These are phyloP conservation scores for Tetrahymena thermophila DNA, from an alignment of 73 alveolate species.

Conservation along the genomic window DNA sequence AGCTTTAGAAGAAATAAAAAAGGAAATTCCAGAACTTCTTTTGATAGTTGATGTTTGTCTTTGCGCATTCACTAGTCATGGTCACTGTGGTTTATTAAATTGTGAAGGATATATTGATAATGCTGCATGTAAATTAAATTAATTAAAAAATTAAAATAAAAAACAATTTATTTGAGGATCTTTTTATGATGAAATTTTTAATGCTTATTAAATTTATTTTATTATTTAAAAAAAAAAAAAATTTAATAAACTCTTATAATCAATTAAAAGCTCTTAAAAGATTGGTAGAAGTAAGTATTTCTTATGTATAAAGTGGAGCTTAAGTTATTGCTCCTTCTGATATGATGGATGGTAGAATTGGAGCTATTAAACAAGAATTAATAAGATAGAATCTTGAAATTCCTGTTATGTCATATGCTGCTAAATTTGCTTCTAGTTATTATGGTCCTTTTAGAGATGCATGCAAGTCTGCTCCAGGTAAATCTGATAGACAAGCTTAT, in stretches of 20 bases:
- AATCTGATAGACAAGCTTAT: constrained; percentile 66
- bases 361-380: constrained; percentile 42
- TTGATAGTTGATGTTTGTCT: constrained; percentile 59
- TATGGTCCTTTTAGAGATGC: constrained; percentile 85
- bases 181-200: background rate
- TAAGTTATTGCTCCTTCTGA: constrained; percentile 74
- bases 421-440: constrained; percentile 57
- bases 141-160: background rate
- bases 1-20: constrained; percentile 45
- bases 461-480: constrained; percentile 65
- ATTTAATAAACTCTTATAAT: background rate
- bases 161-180: background rate
- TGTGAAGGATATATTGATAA: constrained; percentile 47
- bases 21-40: constrained; percentile 29
- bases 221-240: too few species aligned
- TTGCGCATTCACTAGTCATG: constrained; percentile 71
- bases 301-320: constrained; percentile 61
- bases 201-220: too few species aligned
- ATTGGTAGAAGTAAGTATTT: constrained; percentile 48
- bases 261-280: constrained; percentile 15
- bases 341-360: constrained; percentile 74
- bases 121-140: constrained; percentile 3
- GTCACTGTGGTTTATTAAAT: constrained; percentile 57
- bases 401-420: constrained; percentile 67
- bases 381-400: constrained; percentile 10